Evolutionary conservation across 169 alveolate genomes (phyloP).

Genomic region (Amoebophrya sp.): DNA sequence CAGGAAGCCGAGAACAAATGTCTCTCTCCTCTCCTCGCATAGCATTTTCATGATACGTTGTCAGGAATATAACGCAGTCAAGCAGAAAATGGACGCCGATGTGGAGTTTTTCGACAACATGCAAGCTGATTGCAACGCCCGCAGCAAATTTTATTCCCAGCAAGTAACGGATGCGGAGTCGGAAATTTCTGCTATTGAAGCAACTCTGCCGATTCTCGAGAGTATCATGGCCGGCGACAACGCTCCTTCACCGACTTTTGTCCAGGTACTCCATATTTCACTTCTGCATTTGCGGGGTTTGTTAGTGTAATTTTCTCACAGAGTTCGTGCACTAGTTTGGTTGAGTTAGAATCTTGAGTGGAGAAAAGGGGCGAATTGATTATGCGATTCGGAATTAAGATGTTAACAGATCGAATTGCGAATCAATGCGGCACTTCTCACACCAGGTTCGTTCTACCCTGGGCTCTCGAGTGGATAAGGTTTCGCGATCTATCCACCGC

Average conservation of each 20-base stretch:
- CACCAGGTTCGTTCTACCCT: not conserved
- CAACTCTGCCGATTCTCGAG: not conserved
- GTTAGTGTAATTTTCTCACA: too few relatives aligned
- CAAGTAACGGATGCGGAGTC: not conserved
- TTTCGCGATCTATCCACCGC: not conserved
- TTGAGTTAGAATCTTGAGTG: too few relatives aligned
- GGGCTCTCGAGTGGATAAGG: not conserved
- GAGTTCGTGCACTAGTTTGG: too few relatives aligned
- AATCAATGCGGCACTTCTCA: too few relatives aligned
- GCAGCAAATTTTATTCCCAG: not conserved
- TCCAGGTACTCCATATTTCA: too few relatives aligned
- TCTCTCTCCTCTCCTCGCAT: too few relatives aligned
- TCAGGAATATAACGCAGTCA: not conserved
- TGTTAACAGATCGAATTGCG: too few relatives aligned
- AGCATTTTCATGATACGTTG: too few relatives aligned
- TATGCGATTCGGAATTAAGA: too few relatives aligned
- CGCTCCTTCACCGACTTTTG: not conserved
- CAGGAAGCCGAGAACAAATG: too few relatives aligned
- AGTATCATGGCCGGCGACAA: not conserved
- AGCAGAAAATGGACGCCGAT: not conserved
- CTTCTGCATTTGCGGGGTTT: too few relatives aligned
- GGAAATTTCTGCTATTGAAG: not conserved
- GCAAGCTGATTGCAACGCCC: not conserved
- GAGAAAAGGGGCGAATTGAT: too few relatives aligned
- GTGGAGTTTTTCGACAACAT: not conserved